phyloP scores from a whole-genome alignment of 2,329 filamentous ascomycete species.

The Xylaria sp. region DNA sequence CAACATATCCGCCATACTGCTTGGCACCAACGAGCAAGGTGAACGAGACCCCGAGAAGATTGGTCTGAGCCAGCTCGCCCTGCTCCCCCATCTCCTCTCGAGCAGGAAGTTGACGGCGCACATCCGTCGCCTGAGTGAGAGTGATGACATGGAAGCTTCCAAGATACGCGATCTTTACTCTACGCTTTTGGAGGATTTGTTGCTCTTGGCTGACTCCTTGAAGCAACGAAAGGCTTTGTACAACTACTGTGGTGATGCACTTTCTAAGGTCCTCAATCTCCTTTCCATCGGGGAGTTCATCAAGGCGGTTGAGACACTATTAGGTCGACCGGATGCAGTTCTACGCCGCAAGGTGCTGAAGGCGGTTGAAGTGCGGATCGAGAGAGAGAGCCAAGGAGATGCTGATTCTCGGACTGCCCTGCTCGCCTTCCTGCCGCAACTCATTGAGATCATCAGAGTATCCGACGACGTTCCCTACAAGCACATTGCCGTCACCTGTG shows the following conservation, averaged over 20 bases:
- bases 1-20: conserved; percentile 63
- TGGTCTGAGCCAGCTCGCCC: conserved; percentile 50
- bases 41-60: conserved; percentile 46
- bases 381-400: conserved; percentile 66
- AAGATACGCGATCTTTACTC: conserved; percentile 65
- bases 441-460: conserved; percentile 70
- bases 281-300: conserved; percentile 85
- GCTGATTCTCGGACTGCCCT: conserved; percentile 62
- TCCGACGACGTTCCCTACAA: conserved; percentile 70
- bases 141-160: conserved; percentile 60
- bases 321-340: conserved; percentile 68
- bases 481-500: conserved; percentile 79
- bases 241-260: conserved; percentile 58
- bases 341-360: conserved; percentile 74
- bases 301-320: conserved; percentile 75
- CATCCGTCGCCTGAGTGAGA: conserved; percentile 51
- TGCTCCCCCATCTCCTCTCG: conserved; percentile 54
- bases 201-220: conserved; percentile 61
- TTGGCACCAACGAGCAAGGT: conserved; percentile 50
- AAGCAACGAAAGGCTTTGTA: conserved; percentile 53
- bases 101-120: conserved; percentile 53
- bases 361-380: conserved; percentile 74
- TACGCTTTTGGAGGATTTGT: conserved; percentile 58
- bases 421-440: conserved; percentile 71
- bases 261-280: conserved; percentile 76